Conservation (phyloP, 768 basidiomycete genomes). For the Kondoa malvinella region DNA sequence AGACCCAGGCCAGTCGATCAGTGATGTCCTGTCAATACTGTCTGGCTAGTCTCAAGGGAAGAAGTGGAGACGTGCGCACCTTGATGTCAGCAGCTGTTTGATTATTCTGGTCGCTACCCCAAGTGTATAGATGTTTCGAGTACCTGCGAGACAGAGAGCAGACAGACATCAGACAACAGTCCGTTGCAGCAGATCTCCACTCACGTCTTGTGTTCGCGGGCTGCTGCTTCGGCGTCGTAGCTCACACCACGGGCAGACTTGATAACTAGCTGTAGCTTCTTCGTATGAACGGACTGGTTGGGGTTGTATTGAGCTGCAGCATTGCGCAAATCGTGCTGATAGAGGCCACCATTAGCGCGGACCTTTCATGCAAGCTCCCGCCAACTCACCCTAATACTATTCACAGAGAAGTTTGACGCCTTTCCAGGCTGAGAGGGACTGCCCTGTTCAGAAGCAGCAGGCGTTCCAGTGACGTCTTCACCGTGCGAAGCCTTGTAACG, state of each 20-base stretch:
- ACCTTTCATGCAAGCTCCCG: too few relatives aligned
- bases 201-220: constrained; percentile 5
- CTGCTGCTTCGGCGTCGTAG: constrained; percentile 11
- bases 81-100: constrained; percentile 15
- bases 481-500: background rate
- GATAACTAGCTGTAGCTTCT: constrained; percentile 21
- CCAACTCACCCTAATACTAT: background rate
- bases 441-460: background rate
- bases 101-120: constrained; percentile 12
- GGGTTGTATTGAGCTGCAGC: constrained; percentile 1
- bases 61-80: too few relatives aligned
- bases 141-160: too few relatives aligned
- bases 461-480: background rate
- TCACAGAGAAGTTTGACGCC: background rate
- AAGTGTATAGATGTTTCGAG: constrained; percentile 10
- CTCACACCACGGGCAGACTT: constrained; percentile 14
- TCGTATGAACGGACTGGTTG: constrained; percentile 7
- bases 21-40: too few relatives aligned
- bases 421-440: background rate
- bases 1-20: constrained; percentile 20
- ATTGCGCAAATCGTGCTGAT: background rate
- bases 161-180: background rate
- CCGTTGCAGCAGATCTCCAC: constrained; percentile 14
- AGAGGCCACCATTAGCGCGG: too few relatives aligned
- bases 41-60: too few relatives aligned